These are phyloP conservation scores for Xerocomellus chrysenteron DNA, from an alignment of 768 basidiomycete species.

Conservation along the genomic window DNA sequence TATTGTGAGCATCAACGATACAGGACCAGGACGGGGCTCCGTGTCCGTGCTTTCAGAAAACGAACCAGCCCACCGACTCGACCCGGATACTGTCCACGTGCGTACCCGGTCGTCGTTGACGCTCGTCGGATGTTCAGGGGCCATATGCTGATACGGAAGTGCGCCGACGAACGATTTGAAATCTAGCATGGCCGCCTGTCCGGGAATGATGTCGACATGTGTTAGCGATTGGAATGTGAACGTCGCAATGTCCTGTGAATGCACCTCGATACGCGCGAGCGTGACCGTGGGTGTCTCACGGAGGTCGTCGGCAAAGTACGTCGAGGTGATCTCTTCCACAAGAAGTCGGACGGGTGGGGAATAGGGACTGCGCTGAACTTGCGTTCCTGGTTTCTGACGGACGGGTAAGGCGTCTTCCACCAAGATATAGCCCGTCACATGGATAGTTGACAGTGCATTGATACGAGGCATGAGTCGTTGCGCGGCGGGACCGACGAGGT, in stretches of 20 bases:
- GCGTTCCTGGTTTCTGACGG: conserved; percentile 41
- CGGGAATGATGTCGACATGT: conserved; percentile 38
- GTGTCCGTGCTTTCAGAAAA: not conserved
- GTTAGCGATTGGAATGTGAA: conserved; percentile 48
- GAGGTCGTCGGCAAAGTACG: conserved; percentile 30
- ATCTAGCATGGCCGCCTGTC: conserved; percentile 58
- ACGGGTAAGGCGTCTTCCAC: conserved; percentile 57
- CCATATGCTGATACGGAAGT: conserved; percentile 54
- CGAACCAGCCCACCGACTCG: conserved; percentile 16
- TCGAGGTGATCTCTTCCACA: conserved; percentile 43
- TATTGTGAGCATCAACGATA: conserved; percentile 50
- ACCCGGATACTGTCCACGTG: conserved; percentile 59
- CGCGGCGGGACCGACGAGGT: conserved; percentile 42
- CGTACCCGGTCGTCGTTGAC: conserved; percentile 65
- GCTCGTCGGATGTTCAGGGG: conserved; percentile 43
- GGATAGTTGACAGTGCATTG: conserved; percentile 48
- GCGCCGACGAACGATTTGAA: conserved; percentile 51
- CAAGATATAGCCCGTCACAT: conserved; percentile 51
- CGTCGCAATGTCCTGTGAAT: conserved; percentile 49
- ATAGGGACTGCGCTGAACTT: conserved; percentile 45
- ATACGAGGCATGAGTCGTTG: conserved; percentile 56
- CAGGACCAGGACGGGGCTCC: not conserved
- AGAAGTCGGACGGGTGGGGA: conserved; percentile 59
- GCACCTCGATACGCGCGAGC: conserved; percentile 42
- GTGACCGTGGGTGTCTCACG: conserved; percentile 18